Evolutionary conservation across 2,329 filamentous ascomycete genomes (phyloP), one percentile per base, ranked within the genome.

Genomic region (Hypoxylon sp.): DNA sequence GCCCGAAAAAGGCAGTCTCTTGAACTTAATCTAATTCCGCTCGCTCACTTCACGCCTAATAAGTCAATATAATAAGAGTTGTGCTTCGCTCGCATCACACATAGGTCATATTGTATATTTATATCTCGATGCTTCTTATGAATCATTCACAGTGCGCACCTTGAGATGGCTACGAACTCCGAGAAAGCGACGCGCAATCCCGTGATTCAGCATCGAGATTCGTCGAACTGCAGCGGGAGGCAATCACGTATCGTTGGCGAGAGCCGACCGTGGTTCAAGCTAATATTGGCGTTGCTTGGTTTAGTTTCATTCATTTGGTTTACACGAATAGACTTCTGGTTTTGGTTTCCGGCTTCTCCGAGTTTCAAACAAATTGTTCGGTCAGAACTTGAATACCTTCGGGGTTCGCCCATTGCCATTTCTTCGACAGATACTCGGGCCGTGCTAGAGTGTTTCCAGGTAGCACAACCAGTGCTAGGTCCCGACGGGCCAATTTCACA

Each of bases 401-500:
- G 53, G 36, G 17, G 13, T 25, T 45, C 48, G 23, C 48, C 5
- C 36, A 21, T 25, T 19, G 38, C 63, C 13, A 28, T 30, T 30
- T 19, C 51, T 34, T 25, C 38, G 17, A 23, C 25, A 9, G 46
- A 58, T 9, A 28, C 51, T 28, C 53, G 28, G 4, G 38, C 59
- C 3, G 64, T 61, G 3, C 51, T 74, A 2, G 67, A 73, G 6
- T 74, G 73, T 32, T 73, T 74, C 50, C 61, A 74, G 32, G 73
- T 73, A n/a, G 53, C 70, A 4, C 63, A 63, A 48, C 73, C 73
- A 10, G 65, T 72, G 23, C 57, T 69, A 5, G 50, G 58, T 2
- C 50, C 53, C 3, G 11, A 64, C 46, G 60, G 58, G 2, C 49
- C 43, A 17, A 58, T 17, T 55, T 51, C 49, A 9, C 45, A 46